Evolutionary conservation across 352 stramenopile species (phyloP).

Genomic region (Blastocystis sp.): DNA sequence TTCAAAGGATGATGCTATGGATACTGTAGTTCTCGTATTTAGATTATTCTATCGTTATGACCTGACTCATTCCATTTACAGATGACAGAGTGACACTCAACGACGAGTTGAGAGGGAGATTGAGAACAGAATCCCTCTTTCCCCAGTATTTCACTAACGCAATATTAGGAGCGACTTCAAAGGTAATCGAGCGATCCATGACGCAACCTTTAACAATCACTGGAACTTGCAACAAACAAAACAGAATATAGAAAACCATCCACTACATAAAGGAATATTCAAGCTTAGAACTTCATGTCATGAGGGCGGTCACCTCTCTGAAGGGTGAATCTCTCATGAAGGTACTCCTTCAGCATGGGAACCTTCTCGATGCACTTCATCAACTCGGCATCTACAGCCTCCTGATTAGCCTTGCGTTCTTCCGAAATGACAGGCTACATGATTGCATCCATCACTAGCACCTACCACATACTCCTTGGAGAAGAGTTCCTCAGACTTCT

Average conservation of each 20-base stretch:
- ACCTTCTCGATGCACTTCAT: slow-evolving; percentile 71
- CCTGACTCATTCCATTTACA: not conserved
- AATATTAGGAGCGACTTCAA: slow-evolving; percentile 79
- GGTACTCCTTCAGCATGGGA: slow-evolving; percentile 91
- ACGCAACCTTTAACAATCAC: not conserved
- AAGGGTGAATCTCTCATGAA: slow-evolving; percentile 67
- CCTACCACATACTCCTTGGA: slow-evolving; percentile 73
- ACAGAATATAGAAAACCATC: slow-evolving; percentile 61
- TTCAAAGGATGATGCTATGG: slow-evolving; percentile 71
- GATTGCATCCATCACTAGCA: slow-evolving; percentile 82
- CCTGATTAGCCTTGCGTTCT: slow-evolving; percentile 94
- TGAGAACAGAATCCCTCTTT: slow-evolving; percentile 80
- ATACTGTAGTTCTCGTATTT: slow-evolving; percentile 84
- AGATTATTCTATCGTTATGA: slow-evolving; percentile 76
- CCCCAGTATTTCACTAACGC: slow-evolving; percentile 98
- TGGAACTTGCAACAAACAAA: slow-evolving; percentile 21
- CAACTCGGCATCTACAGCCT: slow-evolving; percentile 85
- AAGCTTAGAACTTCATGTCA: slow-evolving; percentile 61
- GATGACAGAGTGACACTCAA: slow-evolving; percentile 86
- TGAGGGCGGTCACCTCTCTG: slow-evolving; percentile 35
- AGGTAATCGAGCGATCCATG: slow-evolving; percentile 17
- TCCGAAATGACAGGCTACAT: slow-evolving; percentile 86
- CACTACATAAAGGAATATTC: slow-evolving; percentile 55
- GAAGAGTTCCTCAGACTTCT: slow-evolving; percentile 78
- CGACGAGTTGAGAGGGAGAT: slow-evolving; percentile 92